phyloP scores from a whole-genome alignment of 169 alveolate genomes.

The Eimeria nieschulzi region DNA sequence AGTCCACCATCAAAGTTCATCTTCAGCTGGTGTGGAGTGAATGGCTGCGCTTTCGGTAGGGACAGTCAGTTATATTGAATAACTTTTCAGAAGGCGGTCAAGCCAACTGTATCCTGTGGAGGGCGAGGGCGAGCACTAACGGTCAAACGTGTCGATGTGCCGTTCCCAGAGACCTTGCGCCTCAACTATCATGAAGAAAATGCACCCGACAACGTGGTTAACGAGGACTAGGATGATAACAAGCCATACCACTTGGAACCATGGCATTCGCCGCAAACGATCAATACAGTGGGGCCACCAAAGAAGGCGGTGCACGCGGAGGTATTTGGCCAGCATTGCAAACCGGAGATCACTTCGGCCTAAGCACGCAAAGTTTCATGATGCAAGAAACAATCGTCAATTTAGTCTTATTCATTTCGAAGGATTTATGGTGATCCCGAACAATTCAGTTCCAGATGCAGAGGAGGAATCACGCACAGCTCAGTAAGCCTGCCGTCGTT shows the following conservation, averaged over 20 bases:
- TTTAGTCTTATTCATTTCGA: no score
- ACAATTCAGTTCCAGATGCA: no score
- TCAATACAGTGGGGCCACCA: conserved; percentile 66
- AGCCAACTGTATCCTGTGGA: not conserved
- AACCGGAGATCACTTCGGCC: conserved; percentile 4
- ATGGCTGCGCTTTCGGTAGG: not conserved
- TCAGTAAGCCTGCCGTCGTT: no score
- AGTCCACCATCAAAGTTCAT: not conserved
- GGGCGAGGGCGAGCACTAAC: conserved; percentile 32
- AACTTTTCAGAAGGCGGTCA: not conserved
- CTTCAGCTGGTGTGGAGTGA: not conserved
- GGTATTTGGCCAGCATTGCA: conserved; percentile 42
- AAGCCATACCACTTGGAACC: conserved; percentile 64
- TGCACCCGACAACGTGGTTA: conserved; percentile 33
- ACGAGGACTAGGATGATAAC: conserved; percentile 33
- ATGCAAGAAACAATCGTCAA: no score
- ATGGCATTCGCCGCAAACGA: conserved; percentile 44
- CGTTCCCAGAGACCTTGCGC: conserved; percentile 60
- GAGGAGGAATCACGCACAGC: no score
- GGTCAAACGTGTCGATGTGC: conserved; percentile 48
- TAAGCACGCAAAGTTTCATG: not conserved
- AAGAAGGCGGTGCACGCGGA: conserved; percentile 55
- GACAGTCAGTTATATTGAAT: not conserved
- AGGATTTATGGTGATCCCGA: no score
- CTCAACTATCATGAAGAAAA: conserved; percentile 37